Evolutionary conservation across 768 basidiomycete species (phyloP).

Genomic region (Tremella mesenterica): DNA sequence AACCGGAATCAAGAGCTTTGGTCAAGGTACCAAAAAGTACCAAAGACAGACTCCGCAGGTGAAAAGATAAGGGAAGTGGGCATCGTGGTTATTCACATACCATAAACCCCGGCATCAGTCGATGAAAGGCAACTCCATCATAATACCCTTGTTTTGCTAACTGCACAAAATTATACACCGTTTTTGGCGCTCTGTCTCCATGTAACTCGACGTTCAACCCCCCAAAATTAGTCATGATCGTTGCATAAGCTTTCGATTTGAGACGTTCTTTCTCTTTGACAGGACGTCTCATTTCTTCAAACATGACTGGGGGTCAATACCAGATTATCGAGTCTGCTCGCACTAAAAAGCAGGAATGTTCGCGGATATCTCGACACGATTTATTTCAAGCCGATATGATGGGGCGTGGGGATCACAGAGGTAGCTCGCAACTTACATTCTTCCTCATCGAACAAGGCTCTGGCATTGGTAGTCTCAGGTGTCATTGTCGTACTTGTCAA

Average conservation of each 20-base stretch:
- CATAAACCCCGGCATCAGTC: conserved; percentile 92
- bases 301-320: conserved; percentile 58
- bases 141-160: conserved; percentile 85
- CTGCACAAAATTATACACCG: conserved; percentile 96
- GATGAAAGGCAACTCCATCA: conserved; percentile 79
- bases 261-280: conserved; percentile 86
- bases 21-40: neutral
- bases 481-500: conserved; percentile 87
- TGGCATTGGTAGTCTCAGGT: conserved; percentile 61
- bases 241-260: conserved; percentile 84
- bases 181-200: conserved; percentile 66
- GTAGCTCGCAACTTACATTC: conserved; percentile 49
- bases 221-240: conserved; percentile 90
- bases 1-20: neutral
- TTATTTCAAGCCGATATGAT: no score
- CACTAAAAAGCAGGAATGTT: no score
- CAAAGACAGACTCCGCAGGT: no score
- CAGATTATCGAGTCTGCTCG: neutral
- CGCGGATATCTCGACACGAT: no score
- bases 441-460: conserved; percentile 96
- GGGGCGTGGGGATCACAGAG: neutral
- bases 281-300: conserved; percentile 76
- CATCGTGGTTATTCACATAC: conserved; percentile 50
- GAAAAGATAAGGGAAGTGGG: no score
- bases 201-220: conserved; percentile 62